Evolutionary conservation across 495 filamentous ascomycete species (phyloP).

Genomic region (Zalerion maritima): DNA sequence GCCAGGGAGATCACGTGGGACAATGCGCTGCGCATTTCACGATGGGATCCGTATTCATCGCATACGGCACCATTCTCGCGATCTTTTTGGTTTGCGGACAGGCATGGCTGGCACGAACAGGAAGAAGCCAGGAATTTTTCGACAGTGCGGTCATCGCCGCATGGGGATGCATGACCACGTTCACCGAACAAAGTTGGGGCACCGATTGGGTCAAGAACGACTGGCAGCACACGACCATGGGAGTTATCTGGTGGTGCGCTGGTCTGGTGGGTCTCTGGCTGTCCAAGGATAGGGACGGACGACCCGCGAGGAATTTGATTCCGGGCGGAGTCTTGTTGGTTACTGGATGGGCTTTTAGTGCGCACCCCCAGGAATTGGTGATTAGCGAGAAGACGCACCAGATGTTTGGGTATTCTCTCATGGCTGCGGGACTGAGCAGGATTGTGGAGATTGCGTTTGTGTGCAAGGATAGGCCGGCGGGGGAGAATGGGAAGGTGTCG

Average conservation of each 20-base stretch:
- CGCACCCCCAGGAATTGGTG: constrained; percentile 67
- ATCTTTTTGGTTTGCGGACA: constrained; percentile 82
- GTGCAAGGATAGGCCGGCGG: constrained; percentile 51
- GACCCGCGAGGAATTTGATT: constrained; percentile 81
- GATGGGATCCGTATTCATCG: constrained; percentile 95
- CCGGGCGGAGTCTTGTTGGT: constrained; percentile 80
- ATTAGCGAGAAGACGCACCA: constrained; percentile 81
- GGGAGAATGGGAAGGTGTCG: constrained; percentile 38
- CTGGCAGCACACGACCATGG: constrained; percentile 95
- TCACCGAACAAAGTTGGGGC: constrained; percentile 95
- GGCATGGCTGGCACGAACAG: constrained; percentile 67
- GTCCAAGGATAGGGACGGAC: constrained; percentile 64
- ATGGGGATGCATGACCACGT: constrained; percentile 96
- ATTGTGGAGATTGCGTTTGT: constrained; percentile 90
- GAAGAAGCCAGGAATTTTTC: constrained; percentile 92
- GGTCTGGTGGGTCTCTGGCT: constrained; percentile 88
- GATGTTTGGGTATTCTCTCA: constrained; percentile 91
- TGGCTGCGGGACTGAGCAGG: constrained; percentile 70
- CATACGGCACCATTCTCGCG: constrained; percentile 76
- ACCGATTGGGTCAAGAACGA: constrained; percentile 83
- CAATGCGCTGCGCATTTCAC: constrained; percentile 97
- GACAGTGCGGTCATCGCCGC: constrained; percentile 80
- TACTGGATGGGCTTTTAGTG: constrained; percentile 91
- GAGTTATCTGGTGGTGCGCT: constrained; percentile 92
- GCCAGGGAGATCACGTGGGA: constrained; percentile 75